phyloP scores from a whole-genome alignment of 176 grass and related monocot genomes.

The Oryza officinalis region DNA sequence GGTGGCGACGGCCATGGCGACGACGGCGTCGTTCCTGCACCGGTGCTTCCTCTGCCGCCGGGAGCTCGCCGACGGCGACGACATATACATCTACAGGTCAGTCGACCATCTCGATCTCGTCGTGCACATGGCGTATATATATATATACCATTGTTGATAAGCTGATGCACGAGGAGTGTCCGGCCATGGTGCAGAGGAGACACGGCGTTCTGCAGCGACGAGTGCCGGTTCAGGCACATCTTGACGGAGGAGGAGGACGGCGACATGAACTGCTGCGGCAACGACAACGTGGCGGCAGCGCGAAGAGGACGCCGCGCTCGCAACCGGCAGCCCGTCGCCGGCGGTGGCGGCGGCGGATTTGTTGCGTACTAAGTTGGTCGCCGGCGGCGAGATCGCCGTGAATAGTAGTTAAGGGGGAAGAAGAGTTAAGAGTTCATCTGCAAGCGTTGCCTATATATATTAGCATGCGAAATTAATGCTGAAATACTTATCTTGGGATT shows the following conservation, averaged over 20 bases:
- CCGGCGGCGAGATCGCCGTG: too few relatives aligned
- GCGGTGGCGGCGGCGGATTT: neutral
- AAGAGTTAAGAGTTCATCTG: too few relatives aligned
- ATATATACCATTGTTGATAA: too few relatives aligned
- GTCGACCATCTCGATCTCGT: neutral
- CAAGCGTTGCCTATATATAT: too few relatives aligned
- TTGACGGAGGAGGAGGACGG: slow-evolving; percentile 34
- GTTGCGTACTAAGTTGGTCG: neutral
- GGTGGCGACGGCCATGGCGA: too few relatives aligned
- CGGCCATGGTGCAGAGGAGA: slow-evolving; percentile 42
- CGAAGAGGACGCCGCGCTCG: too few relatives aligned
- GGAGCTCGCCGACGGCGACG: slow-evolving; percentile 37
- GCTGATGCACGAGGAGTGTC: too few relatives aligned
- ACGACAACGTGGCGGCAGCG: neutral
- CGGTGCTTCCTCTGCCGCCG: slow-evolving; percentile 46
- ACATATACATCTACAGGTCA: slow-evolving; percentile 66
- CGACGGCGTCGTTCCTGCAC: slow-evolving; percentile 34
- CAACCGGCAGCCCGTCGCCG: neutral
- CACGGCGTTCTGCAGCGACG: slow-evolving; percentile 52
- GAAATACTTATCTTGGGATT: too few relatives aligned
- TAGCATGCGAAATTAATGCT: too few relatives aligned
- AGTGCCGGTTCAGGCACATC: slow-evolving; percentile 45
- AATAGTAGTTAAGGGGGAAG: too few relatives aligned
- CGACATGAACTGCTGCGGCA: neutral
- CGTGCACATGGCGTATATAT: too few relatives aligned